Evolutionary conservation across 2,329 filamentous ascomycete species (phyloP), one percentile per base, ranked within the genome.

Genomic region (Fusarium sp.): DNA sequence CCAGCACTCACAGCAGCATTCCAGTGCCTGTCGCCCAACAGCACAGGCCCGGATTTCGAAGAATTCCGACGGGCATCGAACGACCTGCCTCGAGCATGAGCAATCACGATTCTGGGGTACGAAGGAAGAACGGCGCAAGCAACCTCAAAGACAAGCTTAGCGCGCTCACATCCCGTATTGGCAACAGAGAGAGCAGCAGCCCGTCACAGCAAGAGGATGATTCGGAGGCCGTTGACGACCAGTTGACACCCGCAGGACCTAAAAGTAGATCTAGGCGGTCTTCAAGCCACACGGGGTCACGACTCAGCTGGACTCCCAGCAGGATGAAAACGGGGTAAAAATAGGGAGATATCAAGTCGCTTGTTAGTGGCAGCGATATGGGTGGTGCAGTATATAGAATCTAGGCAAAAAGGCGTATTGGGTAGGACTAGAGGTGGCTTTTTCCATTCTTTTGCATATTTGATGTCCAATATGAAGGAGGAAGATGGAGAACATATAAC

Each of bases 141-240:
- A 81, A 80, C 9, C 67, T 84, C 19, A 79, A 82, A 57, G 81
- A 83, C 53, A 82, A 79, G 67, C 74, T 84, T 21, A 80, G 75
- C 47, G 81, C 81, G 21, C 74, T 84, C 33, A 81, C 81, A 3
- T 78, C 79, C 32, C 76, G 77, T 25, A 78, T 78, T 50, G 59
- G 72, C n/a, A 72, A 77, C 25, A 65, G 77, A 32, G 76, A 78
- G 56, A 65, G 47, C 50, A 69, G 56, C 6, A 70, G 56, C 10
- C 66, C 53, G n/a, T 46, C 65, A n/a, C 75, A 74, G 23, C 74
- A 71, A 60, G 76, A 78, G 6, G 72, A 75, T 6, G 65, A 72
- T 33, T 69, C 65, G 6, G 76, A 77, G n/a, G 70, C 52, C 11
- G 59, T 67, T 2, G 76, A 76, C 23, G 76, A 78, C 28, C 61